Evolutionary conservation across 1,284 basidiomycete species (phyloP), one percentile per base, ranked within the genome.

Genomic region (Pseudozyma thailandica): DNA sequence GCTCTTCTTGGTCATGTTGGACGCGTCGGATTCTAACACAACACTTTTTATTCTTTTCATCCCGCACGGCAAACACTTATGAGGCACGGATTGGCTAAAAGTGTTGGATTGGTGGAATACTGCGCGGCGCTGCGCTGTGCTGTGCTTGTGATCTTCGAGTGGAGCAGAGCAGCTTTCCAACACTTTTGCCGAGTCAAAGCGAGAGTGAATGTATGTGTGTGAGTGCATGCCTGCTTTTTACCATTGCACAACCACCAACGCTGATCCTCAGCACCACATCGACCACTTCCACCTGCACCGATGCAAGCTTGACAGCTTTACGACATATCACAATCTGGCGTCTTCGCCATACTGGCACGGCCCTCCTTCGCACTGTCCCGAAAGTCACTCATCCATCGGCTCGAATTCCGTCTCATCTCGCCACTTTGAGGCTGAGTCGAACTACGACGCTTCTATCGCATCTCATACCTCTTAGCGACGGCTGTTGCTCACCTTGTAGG

Each of bases 31-130:
- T 38, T 51, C 10, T 50, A 53, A 53, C 52, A 55, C 45, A 45
- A 45, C 42, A 45, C 26, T 18, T 23, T 21, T 12, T 10, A 38
- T 26, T 16, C 6, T 15, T 12, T 21, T 26, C 6, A 26, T 48
- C 45, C 48, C 52, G 52, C 45, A 55, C 52, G 52, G 52, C 52
- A 41, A n/a, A n/a, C n/a, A n/a, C n/a, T n/a, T n/a, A n/a, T n/a
- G n/a, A 31, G 30, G 7, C 31, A 33, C 31, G 3, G 12, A 16
- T 33, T 33, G 27, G 16, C 21, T 7, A 28, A 21, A 33, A 31
- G 31, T 42, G 41, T 38, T 30, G 28, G 39, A 23, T 4, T 53
- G 20, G 23, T 31, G 7, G 30, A 31, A 31, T 15, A 31, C 15
- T 31, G 30, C 30, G 15, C 16, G n/a, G 35, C 13, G 15, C 45